phyloP scores from a whole-genome alignment of 208 protist genomes.

The Porcisia hertigi region DNA sequence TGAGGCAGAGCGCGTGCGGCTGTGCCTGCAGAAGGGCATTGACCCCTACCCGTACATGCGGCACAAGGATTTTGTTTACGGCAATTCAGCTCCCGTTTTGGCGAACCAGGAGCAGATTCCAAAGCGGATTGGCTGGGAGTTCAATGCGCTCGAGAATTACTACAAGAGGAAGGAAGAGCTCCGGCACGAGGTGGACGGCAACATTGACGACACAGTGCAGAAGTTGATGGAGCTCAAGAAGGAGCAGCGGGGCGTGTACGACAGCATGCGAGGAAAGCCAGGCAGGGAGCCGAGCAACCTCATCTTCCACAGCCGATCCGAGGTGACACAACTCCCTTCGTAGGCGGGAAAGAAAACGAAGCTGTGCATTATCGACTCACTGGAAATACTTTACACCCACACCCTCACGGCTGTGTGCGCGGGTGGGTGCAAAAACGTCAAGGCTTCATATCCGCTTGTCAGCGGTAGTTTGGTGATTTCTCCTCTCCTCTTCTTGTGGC shows the following conservation, averaged over 20 bases:
- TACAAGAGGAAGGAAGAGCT: constrained; percentile 77
- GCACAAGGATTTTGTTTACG: constrained; percentile 83
- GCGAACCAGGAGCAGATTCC: constrained; percentile 50
- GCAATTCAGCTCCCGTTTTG: constrained; percentile 51
- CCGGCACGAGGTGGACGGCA: constrained; percentile 63
- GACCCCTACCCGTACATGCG: constrained; percentile 90
- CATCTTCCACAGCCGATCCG: constrained; percentile 46
- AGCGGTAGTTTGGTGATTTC: too few species aligned
- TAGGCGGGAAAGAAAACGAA: constrained; percentile 7
- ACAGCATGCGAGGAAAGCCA: constrained; percentile 24
- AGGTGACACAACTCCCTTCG: constrained; percentile 42
- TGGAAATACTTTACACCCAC: background rate
- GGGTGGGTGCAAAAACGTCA: too few species aligned
- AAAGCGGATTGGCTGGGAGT: constrained; percentile 54
- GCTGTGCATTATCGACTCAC: background rate
- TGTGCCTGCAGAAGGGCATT: constrained; percentile 91
- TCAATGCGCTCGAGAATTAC: constrained; percentile 51
- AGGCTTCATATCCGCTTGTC: too few species aligned
- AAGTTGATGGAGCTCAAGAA: constrained; percentile 61
- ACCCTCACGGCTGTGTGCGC: too few species aligned
- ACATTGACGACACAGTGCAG: constrained; percentile 63
- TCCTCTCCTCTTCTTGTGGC: too few species aligned
- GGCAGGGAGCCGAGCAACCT: constrained; percentile 55
- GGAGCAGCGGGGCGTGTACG: constrained; percentile 39
- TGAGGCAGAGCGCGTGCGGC: constrained; percentile 86